Conservation (phyloP, 139 green algal species). For the Coccomyxa sp. region DNA sequence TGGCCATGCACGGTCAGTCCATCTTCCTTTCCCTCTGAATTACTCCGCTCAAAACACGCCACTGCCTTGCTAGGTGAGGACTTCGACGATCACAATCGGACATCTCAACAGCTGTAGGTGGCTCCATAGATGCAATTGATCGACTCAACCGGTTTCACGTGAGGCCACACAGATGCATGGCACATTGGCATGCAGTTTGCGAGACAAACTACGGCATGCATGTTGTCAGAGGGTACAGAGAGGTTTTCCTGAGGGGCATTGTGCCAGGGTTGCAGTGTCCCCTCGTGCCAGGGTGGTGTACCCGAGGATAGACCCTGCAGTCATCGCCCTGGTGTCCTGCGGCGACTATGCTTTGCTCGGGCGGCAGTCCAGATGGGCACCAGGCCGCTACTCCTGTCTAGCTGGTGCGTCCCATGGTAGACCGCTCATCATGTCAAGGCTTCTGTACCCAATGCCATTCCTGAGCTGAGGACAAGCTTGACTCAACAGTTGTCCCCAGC, state of each 20-base stretch:
- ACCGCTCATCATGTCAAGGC: no score
- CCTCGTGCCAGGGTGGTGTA: conserved; percentile 22
- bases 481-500: not conserved
- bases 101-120: not conserved
- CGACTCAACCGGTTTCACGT: not conserved
- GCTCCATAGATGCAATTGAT: not conserved
- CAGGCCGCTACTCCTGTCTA: conserved; percentile 37
- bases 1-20: conserved; percentile 16
- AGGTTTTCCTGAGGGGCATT: not conserved
- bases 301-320: conserved; percentile 70
- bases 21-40: no score
- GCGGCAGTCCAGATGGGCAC: conserved; percentile 60
- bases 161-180: not conserved
- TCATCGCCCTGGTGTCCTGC: conserved; percentile 62
- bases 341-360: conserved; percentile 67
- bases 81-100: not conserved
- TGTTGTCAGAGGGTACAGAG: not conserved
- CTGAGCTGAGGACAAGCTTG: not conserved
- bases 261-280: not conserved
- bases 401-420: conserved; percentile 12
- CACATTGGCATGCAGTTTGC: no score
- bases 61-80: not conserved
- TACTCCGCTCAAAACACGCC: not conserved
- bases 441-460: not conserved
- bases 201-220: no score